These are phyloP conservation scores for Austroboletus eburneus DNA, from an alignment of 768 basidiomycete genomes.

Conservation along the genomic window DNA sequence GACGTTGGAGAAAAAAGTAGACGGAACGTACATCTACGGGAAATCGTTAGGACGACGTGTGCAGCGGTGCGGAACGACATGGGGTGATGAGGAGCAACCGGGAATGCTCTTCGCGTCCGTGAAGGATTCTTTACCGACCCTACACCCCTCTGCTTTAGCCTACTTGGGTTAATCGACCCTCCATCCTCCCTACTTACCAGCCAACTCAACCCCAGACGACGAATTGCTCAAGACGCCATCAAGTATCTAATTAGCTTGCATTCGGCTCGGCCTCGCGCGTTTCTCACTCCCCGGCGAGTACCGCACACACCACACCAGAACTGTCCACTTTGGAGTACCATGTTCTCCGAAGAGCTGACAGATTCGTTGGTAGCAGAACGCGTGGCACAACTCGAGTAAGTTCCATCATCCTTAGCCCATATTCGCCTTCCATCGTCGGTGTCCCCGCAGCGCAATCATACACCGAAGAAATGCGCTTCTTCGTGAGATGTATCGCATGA, in stretches of 20 bases:
- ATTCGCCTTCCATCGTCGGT: neutral
- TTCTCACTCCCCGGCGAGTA: neutral
- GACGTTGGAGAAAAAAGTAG: neutral
- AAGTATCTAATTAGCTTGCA: neutral
- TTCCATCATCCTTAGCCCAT: neutral
- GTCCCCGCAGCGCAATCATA: constrained; percentile 49
- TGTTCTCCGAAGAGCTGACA: constrained; percentile 22
- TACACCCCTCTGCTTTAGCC: too few species aligned
- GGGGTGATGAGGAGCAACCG: neutral
- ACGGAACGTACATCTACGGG: constrained; percentile 23
- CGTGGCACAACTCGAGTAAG: constrained; percentile 32
- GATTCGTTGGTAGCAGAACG: constrained; percentile 38
- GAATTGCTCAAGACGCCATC: too few species aligned
- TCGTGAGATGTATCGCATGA: constrained; percentile 65
- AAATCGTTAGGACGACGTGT: constrained; percentile 10
- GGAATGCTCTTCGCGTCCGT: too few species aligned
- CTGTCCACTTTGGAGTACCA: constrained; percentile 11
- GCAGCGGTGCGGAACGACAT: constrained; percentile 16
- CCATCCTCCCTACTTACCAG: too few species aligned
- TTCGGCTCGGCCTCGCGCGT: neutral
- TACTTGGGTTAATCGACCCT: too few species aligned
- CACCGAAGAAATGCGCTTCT: constrained; percentile 67
- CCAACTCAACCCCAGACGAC: too few species aligned
- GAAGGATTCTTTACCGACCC: too few species aligned
- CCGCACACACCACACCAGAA: constrained; percentile 2